These are phyloP conservation scores for Ambrosiella beaveri DNA, from an alignment of 2,329 filamentous ascomycete genomes.

Conservation along the genomic window DNA sequence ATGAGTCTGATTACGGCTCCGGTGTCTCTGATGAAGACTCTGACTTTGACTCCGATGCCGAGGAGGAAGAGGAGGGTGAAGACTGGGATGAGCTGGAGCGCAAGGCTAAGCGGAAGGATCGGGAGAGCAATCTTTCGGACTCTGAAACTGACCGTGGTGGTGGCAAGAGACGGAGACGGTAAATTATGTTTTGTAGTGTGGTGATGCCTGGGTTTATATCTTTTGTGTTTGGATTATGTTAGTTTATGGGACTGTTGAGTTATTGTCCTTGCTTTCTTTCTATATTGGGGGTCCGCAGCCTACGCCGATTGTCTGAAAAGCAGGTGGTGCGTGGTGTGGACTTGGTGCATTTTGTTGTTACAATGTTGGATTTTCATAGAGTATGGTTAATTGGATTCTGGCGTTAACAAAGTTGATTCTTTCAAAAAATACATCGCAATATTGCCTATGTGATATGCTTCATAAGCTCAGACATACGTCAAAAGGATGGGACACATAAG, in stretches of 20 bases:
- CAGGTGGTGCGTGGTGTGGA: background rate
- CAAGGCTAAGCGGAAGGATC: slow-evolving; percentile 75
- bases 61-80: slow-evolving; percentile 63
- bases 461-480: too few relatives aligned
- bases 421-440: background rate
- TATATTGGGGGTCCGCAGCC: background rate
- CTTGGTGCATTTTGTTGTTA: background rate
- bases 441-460: too few relatives aligned
- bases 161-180: slow-evolving; percentile 34
- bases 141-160: slow-evolving; percentile 48
- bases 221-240: background rate
- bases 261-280: background rate
- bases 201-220: background rate
- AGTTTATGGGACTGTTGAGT: background rate
- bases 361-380: background rate
- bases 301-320: background rate
- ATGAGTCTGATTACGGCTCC: slow-evolving; percentile 85
- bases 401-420: background rate
- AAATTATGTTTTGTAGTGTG: slow-evolving; percentile 17
- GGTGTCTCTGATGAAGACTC: slow-evolving; percentile 75
- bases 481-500: too few relatives aligned
- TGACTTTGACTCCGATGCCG: slow-evolving; percentile 35
- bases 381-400: background rate
- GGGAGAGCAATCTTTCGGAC: slow-evolving; percentile 42
- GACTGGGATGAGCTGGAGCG: slow-evolving; percentile 91